These are phyloP conservation scores for Wickerhamomyces ciferrii DNA, from an alignment of 805 yeast species.

Conservation along the genomic window DNA sequence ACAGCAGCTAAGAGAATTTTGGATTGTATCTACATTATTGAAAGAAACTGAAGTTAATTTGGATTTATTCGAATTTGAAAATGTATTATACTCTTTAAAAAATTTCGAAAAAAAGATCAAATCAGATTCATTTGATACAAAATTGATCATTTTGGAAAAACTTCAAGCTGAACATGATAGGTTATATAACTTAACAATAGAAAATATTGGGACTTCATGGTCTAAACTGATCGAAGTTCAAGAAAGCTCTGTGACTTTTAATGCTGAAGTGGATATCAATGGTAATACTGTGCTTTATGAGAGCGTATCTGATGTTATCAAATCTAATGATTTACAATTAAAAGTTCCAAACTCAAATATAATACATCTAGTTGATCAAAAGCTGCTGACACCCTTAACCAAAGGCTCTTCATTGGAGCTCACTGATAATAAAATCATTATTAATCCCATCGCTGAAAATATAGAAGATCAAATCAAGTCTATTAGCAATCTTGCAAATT, in stretches of 20 bases:
- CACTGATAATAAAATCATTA: slow-evolving; percentile 3
- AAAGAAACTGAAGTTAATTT: slow-evolving; percentile 19
- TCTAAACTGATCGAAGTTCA: slow-evolving; percentile 6
- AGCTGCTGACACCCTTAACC: slow-evolving; percentile 8
- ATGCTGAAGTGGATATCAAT: slow-evolving; percentile 14
- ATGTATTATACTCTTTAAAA: slow-evolving; percentile 13
- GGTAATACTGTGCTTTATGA: slow-evolving; percentile 10
- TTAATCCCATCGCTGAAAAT: background rate
- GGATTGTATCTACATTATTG: slow-evolving; percentile 17
- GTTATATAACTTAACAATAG: slow-evolving; percentile 3
- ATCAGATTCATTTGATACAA: background rate
- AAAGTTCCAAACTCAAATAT: slow-evolving; percentile 8
- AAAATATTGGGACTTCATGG: slow-evolving; percentile 10
- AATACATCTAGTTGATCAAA: slow-evolving; percentile 11
- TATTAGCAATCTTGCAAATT: slow-evolving; percentile 11
- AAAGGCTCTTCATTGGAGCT: slow-evolving; percentile 1
- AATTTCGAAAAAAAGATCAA: slow-evolving; percentile 10
- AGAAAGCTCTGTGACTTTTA: slow-evolving; percentile 6
- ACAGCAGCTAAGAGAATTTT: slow-evolving; percentile 15
- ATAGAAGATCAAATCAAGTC: slow-evolving; percentile 8
- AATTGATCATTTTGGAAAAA: background rate
- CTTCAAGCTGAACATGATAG: slow-evolving; percentile 2
- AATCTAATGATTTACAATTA: slow-evolving; percentile 2
- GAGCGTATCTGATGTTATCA: slow-evolving; percentile 7
- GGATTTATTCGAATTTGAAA: slow-evolving; percentile 19